phyloP scores from a whole-genome alignment of 345 rosid species.

The Hibiscus tridactylites region DNA sequence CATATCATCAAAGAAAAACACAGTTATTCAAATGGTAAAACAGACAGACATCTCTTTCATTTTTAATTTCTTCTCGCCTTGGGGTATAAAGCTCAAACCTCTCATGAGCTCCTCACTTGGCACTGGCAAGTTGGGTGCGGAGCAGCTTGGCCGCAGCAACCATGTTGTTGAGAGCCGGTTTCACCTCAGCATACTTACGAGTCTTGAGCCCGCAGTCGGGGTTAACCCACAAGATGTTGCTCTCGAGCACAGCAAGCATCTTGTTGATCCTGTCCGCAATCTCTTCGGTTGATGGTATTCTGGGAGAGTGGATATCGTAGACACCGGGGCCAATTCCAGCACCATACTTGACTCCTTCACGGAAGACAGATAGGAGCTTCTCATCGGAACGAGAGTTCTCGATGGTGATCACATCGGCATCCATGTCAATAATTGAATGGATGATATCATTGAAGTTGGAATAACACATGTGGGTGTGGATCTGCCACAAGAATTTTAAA shows the following conservation, averaged over 20 bases:
- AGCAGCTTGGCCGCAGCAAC: slow-evolving; percentile 85
- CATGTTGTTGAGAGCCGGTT: slow-evolving; percentile 84
- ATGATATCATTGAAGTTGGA: slow-evolving; percentile 96
- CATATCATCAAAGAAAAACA: slow-evolving; percentile 11
- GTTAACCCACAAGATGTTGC: slow-evolving; percentile 93
- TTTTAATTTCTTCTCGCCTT: neutral
- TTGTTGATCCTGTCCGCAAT: slow-evolving; percentile 89
- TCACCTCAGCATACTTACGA: slow-evolving; percentile 84
- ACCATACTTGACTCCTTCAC: slow-evolving; percentile 94
- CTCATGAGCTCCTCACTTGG: slow-evolving; percentile 49
- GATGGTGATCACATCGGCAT: slow-evolving; percentile 92
- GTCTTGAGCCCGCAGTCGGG: slow-evolving; percentile 98
- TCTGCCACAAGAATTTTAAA: slow-evolving; percentile 25
- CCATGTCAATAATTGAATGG: slow-evolving; percentile 93
- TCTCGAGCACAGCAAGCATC: slow-evolving; percentile 89
- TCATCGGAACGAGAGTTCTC: slow-evolving; percentile 98
- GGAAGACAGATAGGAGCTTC: slow-evolving; percentile 95
- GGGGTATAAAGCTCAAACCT: neutral
- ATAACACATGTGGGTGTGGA: slow-evolving; percentile 99
- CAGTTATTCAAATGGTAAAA: slow-evolving; percentile 18
- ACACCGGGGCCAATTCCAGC: slow-evolving; percentile 98
- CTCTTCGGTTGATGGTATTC: slow-evolving; percentile 88
- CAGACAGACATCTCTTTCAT: neutral
- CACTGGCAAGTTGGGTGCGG: slow-evolving; percentile 76
- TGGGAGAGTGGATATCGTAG: slow-evolving; percentile 92